Percentiles rank a stretch among this genome's conserved stretches.
Conservation (phyloP, 2,329 filamentous ascomycete genomes). For the Fusarium sp. region DNA sequence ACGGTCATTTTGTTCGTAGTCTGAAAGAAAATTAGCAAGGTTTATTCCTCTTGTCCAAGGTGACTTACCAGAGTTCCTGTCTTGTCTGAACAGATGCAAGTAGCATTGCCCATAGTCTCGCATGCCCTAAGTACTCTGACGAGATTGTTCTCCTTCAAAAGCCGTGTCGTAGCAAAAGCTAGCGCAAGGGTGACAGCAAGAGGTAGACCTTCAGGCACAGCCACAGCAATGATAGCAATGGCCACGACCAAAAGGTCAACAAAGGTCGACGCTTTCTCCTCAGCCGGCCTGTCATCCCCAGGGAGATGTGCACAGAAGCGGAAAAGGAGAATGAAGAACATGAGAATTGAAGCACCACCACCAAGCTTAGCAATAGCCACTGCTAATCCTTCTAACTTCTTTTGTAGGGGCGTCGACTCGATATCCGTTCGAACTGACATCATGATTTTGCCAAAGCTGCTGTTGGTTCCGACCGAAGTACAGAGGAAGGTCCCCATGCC, state of each 20-base stretch:
- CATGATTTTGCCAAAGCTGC: slow-evolving; percentile 64
- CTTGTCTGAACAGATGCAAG: not conserved
- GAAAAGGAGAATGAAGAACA: slow-evolving; percentile 26
- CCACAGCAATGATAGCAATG: slow-evolving; percentile 75
- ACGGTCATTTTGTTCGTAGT: slow-evolving; percentile 48
- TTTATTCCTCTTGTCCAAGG: not conserved
- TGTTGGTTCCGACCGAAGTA: slow-evolving; percentile 65
- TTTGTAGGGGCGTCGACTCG: slow-evolving; percentile 64
- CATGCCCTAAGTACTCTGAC: not conserved
- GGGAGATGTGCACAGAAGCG: slow-evolving; percentile 14
- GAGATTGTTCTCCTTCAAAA: not conserved
- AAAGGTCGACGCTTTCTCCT: slow-evolving; percentile 21
- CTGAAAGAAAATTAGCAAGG: slow-evolving; percentile 9
- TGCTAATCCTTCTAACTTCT: slow-evolving; percentile 58
- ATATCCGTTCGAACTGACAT: slow-evolving; percentile 64
- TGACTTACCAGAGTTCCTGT: not conserved
- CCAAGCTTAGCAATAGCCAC: slow-evolving; percentile 54
- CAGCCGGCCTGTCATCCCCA: slow-evolving; percentile 5
- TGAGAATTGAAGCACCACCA: slow-evolving; percentile 54
- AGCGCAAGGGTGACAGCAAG: slow-evolving; percentile 75
- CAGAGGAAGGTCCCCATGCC: slow-evolving; percentile 65
- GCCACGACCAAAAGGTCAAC: slow-evolving; percentile 70
- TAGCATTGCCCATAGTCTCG: not conserved
- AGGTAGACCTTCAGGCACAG: slow-evolving; percentile 73
- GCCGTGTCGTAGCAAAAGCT: slow-evolving; percentile 63